These are phyloP conservation scores for Trypanosomatidae sp. DNA, from an alignment of 208 protist genomes.

Conservation along the genomic window DNA sequence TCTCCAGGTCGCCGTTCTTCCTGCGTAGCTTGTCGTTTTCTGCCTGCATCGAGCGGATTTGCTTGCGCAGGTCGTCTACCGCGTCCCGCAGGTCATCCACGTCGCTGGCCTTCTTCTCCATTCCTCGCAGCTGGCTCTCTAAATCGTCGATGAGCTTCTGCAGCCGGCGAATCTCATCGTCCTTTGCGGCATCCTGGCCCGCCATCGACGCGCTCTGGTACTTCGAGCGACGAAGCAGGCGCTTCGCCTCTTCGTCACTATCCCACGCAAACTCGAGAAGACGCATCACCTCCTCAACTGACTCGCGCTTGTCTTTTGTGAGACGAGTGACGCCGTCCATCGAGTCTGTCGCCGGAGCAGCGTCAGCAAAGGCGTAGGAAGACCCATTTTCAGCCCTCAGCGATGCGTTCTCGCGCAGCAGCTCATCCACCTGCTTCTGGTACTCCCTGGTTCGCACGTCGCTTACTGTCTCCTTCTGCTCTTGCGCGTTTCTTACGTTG, in stretches of 20 bases:
- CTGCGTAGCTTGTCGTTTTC: conserved; percentile 32
- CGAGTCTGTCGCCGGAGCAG: not conserved
- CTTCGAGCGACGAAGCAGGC: conserved; percentile 18
- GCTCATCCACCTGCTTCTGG: conserved; percentile 46
- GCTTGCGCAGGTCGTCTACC: conserved; percentile 21
- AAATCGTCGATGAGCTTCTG: conserved; percentile 34
- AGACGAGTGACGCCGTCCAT: conserved; percentile 32
- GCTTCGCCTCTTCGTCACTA: conserved; percentile 49
- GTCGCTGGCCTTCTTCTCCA: conserved; percentile 21
- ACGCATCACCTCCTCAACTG: conserved; percentile 75
- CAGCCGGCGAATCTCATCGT: conserved; percentile 50
- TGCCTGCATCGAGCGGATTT: conserved; percentile 32
- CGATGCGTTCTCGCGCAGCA: conserved; percentile 46
- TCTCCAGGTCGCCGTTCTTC: conserved; percentile 39
- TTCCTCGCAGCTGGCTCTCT: conserved; percentile 37
- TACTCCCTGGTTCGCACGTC: conserved; percentile 32
- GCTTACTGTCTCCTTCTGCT: conserved; percentile 36
- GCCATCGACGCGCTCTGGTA: conserved; percentile 30
- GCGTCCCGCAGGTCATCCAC: conserved; percentile 32
- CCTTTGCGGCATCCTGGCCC: conserved; percentile 43
- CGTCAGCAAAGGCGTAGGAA: not conserved
- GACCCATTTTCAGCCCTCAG: conserved; percentile 8
- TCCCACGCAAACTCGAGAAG: conserved; percentile 69
- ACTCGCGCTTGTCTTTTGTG: conserved; percentile 72
- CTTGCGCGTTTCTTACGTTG: not conserved